A percentile compares a stretch with the other conserved stretches of the same genome.
Evolutionary conservation across 805 yeast genomes (phyloP).

Genomic region (Lipomyces yamadae): DNA sequence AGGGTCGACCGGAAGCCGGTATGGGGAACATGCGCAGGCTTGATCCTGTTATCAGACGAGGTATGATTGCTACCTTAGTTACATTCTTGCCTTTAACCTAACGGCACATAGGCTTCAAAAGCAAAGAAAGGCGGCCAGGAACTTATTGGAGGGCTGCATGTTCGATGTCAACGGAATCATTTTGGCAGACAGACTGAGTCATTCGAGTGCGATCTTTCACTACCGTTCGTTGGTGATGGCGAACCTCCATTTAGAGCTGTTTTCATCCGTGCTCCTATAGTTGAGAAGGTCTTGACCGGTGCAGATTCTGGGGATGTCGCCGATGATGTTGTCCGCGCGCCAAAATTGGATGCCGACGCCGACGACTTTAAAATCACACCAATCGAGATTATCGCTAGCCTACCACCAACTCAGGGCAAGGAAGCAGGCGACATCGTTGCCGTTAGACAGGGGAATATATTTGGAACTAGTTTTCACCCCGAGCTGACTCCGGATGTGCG

Average conservation of each 20-base stretch:
- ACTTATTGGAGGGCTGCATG: slow-evolving; percentile 66
- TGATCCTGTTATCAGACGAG: slow-evolving; percentile 64
- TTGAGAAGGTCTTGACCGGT: slow-evolving; percentile 45
- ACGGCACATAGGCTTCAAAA: slow-evolving; percentile 52
- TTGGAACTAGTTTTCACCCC: slow-evolving; percentile 84
- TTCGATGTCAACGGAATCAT: slow-evolving; percentile 70
- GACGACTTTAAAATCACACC: slow-evolving; percentile 14
- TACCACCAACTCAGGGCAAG: slow-evolving; percentile 25
- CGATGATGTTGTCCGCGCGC: slow-evolving; percentile 33
- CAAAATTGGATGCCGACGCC: slow-evolving; percentile 33
- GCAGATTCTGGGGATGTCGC: slow-evolving; percentile 17
- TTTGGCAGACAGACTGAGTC: slow-evolving; percentile 79
- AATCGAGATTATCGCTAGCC: slow-evolving; percentile 41
- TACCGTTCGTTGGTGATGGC: slow-evolving; percentile 39
- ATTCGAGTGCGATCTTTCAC: slow-evolving; percentile 49
- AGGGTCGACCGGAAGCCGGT: slow-evolving; percentile 53
- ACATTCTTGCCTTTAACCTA: not conserved
- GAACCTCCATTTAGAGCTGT: slow-evolving; percentile 49
- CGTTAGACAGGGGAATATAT: slow-evolving; percentile 65
- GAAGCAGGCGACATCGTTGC: slow-evolving; percentile 59
- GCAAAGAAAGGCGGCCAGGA: slow-evolving; percentile 55
- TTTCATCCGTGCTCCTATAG: slow-evolving; percentile 80
- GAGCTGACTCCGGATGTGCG: slow-evolving; percentile 64
- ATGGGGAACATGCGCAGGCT: slow-evolving; percentile 91
- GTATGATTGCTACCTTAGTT: slow-evolving; percentile 27